Evolutionary conservation across 78 protist genomes (phyloP).

Genomic region (Thecamonas trahens): DNA sequence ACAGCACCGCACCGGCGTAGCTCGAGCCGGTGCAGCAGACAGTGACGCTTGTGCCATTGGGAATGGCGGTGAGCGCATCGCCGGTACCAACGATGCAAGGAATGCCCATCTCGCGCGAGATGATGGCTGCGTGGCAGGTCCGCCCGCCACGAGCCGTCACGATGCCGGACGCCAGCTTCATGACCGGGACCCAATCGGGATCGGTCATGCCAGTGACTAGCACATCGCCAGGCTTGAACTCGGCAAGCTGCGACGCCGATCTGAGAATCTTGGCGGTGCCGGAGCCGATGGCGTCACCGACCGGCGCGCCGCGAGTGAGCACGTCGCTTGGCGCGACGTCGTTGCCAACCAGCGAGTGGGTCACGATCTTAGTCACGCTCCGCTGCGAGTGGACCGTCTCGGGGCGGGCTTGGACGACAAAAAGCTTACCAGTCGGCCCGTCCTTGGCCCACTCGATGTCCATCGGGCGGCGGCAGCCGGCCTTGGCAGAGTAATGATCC

Average conservation of each 20-base stretch:
- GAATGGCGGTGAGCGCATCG: neutral
- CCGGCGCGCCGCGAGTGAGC: too few species aligned
- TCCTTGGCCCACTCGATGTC: slow-evolving; percentile 6
- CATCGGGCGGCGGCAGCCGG: neutral
- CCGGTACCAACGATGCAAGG: neutral
- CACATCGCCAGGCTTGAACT: neutral
- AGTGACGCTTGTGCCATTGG: too few species aligned
- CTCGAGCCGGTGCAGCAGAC: too few species aligned
- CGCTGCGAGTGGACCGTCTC: slow-evolving; percentile 1
- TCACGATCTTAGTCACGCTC: neutral
- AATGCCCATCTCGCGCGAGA: slow-evolving; percentile 3
- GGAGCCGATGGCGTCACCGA: too few species aligned
- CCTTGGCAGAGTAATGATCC: too few species aligned
- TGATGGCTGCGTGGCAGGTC: slow-evolving; percentile 19
- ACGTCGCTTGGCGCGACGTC: too few species aligned
- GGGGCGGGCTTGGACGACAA: slow-evolving; percentile 11
- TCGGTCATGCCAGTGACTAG: slow-evolving; percentile 13
- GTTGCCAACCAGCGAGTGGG: too few species aligned
- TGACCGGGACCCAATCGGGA: slow-evolving; percentile 17
- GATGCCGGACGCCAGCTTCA: neutral
- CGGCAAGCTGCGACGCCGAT: too few species aligned
- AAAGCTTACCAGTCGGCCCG: neutral
- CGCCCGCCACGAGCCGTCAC: slow-evolving; percentile 7
- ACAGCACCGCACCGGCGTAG: too few species aligned
- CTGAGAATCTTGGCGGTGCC: too few species aligned